phyloP scores from a whole-genome alignment of 1,139 yeast genomes.

The Candida dubliniensis region DNA sequence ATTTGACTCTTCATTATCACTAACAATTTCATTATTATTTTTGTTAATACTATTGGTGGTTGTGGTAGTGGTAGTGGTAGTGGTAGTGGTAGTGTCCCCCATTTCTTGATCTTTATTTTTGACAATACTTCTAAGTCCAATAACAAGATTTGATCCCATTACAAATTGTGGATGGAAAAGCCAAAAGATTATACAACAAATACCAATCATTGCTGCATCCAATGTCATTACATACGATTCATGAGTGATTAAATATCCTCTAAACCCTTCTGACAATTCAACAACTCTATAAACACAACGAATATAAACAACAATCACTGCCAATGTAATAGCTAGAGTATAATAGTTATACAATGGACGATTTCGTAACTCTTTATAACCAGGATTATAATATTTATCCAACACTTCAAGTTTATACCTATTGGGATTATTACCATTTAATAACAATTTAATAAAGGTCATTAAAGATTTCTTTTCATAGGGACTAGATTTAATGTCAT shows the following conservation, averaged over 20 bases:
- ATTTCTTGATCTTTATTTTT: slow-evolving; percentile 24
- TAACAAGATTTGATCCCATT: slow-evolving; percentile 43
- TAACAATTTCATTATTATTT: background rate
- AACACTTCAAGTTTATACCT: slow-evolving; percentile 24
- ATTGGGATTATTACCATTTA: slow-evolving; percentile 25
- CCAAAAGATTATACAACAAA: slow-evolving; percentile 45
- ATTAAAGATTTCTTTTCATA: slow-evolving; percentile 25
- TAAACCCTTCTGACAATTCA: slow-evolving; percentile 79
- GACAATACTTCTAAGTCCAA: slow-evolving; percentile 38
- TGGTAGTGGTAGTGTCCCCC: slow-evolving; percentile 2
- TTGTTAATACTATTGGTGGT: too few species aligned
- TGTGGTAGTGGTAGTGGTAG: too few species aligned
- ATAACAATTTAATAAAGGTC: slow-evolving; percentile 32
- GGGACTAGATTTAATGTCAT: slow-evolving; percentile 19
- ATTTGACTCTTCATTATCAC: background rate
- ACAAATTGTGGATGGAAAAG: slow-evolving; percentile 66
- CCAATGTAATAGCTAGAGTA: slow-evolving; percentile 51
- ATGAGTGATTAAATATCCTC: slow-evolving; percentile 64
- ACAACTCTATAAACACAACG: slow-evolving; percentile 81
- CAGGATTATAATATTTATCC: slow-evolving; percentile 39
- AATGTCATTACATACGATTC: slow-evolving; percentile 75
- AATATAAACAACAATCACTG: slow-evolving; percentile 60
- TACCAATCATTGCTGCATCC: slow-evolving; percentile 71
- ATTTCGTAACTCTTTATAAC: slow-evolving; percentile 41
- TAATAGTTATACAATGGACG: slow-evolving; percentile 44